phyloP scores from a whole-genome alignment of 345 rosid genomes.

The Excoecaria cochinchinensis region DNA sequence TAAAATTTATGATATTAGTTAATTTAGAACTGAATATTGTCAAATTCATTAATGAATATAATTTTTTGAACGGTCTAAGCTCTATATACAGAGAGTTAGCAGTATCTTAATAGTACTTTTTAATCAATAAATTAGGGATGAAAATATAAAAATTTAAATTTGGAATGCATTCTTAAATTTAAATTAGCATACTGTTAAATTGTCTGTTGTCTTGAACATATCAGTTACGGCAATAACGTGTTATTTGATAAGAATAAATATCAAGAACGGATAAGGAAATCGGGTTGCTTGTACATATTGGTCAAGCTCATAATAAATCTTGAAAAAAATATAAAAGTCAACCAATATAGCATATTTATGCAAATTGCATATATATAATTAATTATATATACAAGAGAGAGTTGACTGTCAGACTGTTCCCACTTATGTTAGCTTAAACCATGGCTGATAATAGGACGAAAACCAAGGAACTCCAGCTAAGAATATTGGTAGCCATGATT shows the following conservation, averaged over 20 bases:
- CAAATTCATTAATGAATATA: too few species aligned
- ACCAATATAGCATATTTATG: not conserved
- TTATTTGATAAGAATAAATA: constrained; percentile 13
- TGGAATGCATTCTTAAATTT: too few species aligned
- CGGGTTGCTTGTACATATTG: not conserved
- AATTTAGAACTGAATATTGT: too few species aligned
- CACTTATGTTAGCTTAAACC: constrained; percentile 6
- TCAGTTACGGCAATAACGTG: not conserved
- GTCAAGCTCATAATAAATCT: constrained; percentile 6
- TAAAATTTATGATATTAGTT: too few species aligned
- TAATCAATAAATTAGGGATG: too few species aligned
- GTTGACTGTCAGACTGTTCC: constrained; percentile 4
- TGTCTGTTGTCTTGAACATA: not conserved
- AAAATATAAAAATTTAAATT: too few species aligned
- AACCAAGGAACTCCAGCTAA: not conserved
- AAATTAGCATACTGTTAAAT: too few species aligned
- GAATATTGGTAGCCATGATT: not conserved
- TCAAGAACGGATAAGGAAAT: constrained; percentile 9
- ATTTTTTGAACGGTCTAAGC: too few species aligned
- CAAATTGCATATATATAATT: too few species aligned
- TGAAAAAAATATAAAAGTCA: not conserved
- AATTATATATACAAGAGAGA: not conserved
- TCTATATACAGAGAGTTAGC: too few species aligned
- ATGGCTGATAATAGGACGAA: constrained; percentile 13
- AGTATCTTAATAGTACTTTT: too few species aligned